A percentile compares a stretch with the other conserved stretches of the same genome.
Evolutionary conservation across 2,329 filamentous ascomycete species (phyloP).

Genomic region (Diaporthe amygdali): DNA sequence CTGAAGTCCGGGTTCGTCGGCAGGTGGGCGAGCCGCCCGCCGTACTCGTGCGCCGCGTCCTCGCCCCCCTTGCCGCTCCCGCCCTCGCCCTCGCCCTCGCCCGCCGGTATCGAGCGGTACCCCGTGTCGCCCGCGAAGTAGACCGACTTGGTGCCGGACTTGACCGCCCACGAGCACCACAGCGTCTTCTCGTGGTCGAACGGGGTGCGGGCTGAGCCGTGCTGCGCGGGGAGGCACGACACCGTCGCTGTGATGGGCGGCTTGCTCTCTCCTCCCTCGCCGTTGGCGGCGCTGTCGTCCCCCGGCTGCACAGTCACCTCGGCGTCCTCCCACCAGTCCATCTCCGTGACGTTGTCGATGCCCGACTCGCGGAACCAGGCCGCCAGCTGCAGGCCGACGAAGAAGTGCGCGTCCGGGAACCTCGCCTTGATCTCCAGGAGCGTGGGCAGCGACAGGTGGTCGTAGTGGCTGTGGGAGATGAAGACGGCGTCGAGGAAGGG

Average conservation of each 20-base stretch:
- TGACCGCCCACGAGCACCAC: slow-evolving; percentile 87
- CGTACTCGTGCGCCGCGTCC: slow-evolving; percentile 65
- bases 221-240: slow-evolving; percentile 83
- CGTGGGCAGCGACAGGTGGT: slow-evolving; percentile 82
- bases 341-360: slow-evolving; percentile 79
- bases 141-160: slow-evolving; percentile 64
- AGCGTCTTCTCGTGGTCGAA: slow-evolving; percentile 79
- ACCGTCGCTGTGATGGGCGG: slow-evolving; percentile 73
- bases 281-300: slow-evolving; percentile 36
- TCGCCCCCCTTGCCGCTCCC: too few relatives aligned
- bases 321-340: slow-evolving; percentile 94
- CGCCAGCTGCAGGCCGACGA: slow-evolving; percentile 83
- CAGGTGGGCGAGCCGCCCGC: slow-evolving; percentile 65
- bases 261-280: slow-evolving; percentile 31
- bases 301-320: slow-evolving; percentile 67
- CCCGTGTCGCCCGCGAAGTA: slow-evolving; percentile 93
- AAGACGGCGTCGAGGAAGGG: slow-evolving; percentile 78
- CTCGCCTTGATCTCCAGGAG: slow-evolving; percentile 72
- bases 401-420: slow-evolving; percentile 84
- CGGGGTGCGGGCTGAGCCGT: slow-evolving; percentile 71
- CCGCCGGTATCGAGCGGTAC: slow-evolving; percentile 76
- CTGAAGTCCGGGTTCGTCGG: slow-evolving; percentile 84
- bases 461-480: slow-evolving; percentile 92
- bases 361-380: slow-evolving; percentile 78
- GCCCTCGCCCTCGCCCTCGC: slow-evolving; percentile 61